Evolutionary conservation across 805 yeast genomes (phyloP), one percentile per base, ranked within the genome.

Genomic region (Barnettozyma californica): DNA sequence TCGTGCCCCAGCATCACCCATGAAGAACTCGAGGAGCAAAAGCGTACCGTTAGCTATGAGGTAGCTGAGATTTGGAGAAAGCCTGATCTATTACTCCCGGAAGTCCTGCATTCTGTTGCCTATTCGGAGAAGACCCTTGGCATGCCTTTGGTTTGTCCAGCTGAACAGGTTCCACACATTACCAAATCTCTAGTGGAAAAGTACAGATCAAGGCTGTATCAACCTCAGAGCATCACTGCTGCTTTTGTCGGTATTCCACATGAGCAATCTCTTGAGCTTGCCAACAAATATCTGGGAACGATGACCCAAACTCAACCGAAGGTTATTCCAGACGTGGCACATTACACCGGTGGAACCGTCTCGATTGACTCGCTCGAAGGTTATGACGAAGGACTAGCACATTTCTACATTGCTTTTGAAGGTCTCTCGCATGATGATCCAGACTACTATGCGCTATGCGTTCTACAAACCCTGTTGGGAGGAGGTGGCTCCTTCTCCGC

Each of bases 401-500:
- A 92, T 64, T 76, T 92, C 60, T 88, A 88, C 64, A 75, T 94
- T 34, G 96, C 86, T 1, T 94, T 87, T 63, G 92, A 94, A 65
- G 95, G 97, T 21, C 73, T 86, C 2, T 84, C 96, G 1, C 83
- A 90, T 29, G 77, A 80, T 45, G 83, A 86, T 62, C 88, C 87
- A 18, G 97, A 94, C 58, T 81, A 91, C 40, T 94, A 94, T 61
- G 95, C 96, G 1, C 71, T 90, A 36, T 97, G 98, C 2, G 82
- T 90, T 1, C 73, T 94, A 49, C 98, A 94, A 64, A 88, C 91
- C 51, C 72, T 92, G 20, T 70, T 94, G 13, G 99, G 99, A 39
- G 97, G 98, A 34, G 99, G 98, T 49, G 95, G 97, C 5, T 90
- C 98, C 1, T 94, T 94, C 63, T 84, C 95, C 18, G 98, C 99